A percentile compares a stretch with the other conserved stretches of the same genome.
Evolutionary conservation across 345 rosid genomes (phyloP).

Genomic region (Noccaea caerulescens): DNA sequence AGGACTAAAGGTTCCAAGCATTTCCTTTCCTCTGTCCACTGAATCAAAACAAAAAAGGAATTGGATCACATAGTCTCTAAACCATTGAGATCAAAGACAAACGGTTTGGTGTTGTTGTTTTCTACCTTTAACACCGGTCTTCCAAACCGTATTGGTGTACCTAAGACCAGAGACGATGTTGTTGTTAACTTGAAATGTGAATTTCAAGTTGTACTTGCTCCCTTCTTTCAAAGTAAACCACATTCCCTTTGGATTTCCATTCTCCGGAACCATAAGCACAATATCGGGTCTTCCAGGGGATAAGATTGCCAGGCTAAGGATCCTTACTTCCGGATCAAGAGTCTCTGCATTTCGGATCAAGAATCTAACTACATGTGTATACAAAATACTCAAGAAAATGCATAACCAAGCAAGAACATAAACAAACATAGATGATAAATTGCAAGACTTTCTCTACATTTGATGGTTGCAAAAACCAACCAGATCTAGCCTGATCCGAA

Average conservation of each 20-base stretch:
- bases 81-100: conserved; percentile 1
- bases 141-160: conserved; percentile 80
- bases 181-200: conserved; percentile 68
- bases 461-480: neutral
- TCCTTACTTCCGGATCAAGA: conserved; percentile 75
- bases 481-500: conserved; percentile 22
- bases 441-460: neutral
- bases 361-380: neutral
- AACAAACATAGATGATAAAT: neutral
- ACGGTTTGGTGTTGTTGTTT: neutral
- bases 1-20: conserved; percentile 86
- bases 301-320: conserved; percentile 61
- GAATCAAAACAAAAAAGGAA: conserved; percentile 9
- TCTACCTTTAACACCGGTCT: conserved; percentile 69
- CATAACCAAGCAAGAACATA: neutral
- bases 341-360: conserved; percentile 55
- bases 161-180: conserved; percentile 87
- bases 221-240: conserved; percentile 89
- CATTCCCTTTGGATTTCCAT: conserved; percentile 60
- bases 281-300: conserved; percentile 69
- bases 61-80: conserved; percentile 19
- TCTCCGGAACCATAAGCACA: conserved; percentile 61
- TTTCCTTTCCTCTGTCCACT: conserved; percentile 73
- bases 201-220: conserved; percentile 61
- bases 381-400: neutral